Evolutionary conservation across 2,329 filamentous ascomycete species (phyloP).

Genomic region (Neofusicoccum umdonicola): DNA sequence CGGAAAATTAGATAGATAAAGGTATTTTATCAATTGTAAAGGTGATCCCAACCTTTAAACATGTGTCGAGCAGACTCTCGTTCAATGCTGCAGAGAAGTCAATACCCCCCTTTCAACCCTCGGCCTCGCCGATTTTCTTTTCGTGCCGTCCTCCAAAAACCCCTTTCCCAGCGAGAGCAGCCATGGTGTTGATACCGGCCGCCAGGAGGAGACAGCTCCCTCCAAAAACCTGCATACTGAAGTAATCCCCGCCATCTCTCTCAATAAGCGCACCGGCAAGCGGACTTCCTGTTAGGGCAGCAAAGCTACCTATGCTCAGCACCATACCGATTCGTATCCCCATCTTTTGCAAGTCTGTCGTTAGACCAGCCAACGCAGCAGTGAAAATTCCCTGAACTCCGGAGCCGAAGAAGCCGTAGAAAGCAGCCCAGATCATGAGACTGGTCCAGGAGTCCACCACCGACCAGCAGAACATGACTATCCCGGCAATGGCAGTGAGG

Average conservation of each 20-base stretch:
- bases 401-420: constrained; percentile 46
- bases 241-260: constrained; percentile 39
- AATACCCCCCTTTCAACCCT: neutral
- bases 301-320: constrained; percentile 45
- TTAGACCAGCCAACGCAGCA: constrained; percentile 42
- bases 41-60: too few relatives aligned
- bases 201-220: neutral
- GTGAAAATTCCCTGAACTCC: constrained; percentile 49
- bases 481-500: constrained; percentile 44
- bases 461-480: constrained; percentile 59
- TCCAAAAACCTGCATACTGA: constrained; percentile 43
- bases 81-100: neutral
- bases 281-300: constrained; percentile 46
- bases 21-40: too few relatives aligned
- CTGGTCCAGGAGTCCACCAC: constrained; percentile 38
- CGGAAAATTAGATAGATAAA: too few relatives aligned
- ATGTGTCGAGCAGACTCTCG: too few relatives aligned
- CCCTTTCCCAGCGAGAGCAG: neutral
- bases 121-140: neutral
- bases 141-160: neutral
- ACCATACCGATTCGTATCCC: constrained; percentile 51
- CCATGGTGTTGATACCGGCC: neutral
- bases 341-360: constrained; percentile 46
- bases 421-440: constrained; percentile 26
- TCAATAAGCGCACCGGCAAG: constrained; percentile 49